Conservation (phyloP, 2,329 filamentous ascomycete genomes). For the Westerdykella aurantiaca region DNA sequence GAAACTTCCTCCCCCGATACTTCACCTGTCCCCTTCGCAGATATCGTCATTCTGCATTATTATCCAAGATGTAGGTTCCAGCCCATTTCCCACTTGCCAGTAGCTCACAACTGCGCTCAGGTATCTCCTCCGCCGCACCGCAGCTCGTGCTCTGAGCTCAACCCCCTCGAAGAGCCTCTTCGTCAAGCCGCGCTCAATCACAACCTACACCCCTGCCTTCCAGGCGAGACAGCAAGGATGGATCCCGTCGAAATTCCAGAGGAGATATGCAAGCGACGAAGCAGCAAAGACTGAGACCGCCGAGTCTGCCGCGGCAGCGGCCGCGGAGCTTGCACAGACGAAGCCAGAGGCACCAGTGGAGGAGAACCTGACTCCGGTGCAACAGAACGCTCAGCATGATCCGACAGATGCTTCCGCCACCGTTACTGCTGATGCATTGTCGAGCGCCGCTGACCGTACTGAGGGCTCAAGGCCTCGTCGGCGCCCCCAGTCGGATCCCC, state of each 20-base stretch:
- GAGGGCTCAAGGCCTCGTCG: neutral
- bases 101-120: constrained; percentile 31
- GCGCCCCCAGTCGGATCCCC: constrained; percentile 1
- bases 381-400: constrained; percentile 20
- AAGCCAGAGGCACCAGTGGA: constrained; percentile 31
- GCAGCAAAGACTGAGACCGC: constrained; percentile 35
- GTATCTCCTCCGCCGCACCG: constrained; percentile 54
- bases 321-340: constrained; percentile 32
- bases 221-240: constrained; percentile 36
- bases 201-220: constrained; percentile 27
- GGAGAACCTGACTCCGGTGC: constrained; percentile 26
- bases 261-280: constrained; percentile 47
- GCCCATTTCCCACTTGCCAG: neutral
- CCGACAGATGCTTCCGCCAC: constrained; percentile 19
- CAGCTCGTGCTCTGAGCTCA: constrained; percentile 49
- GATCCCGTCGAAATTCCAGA: constrained; percentile 38
- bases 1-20: neutral
- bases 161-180: constrained; percentile 42
- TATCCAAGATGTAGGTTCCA: neutral
- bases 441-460: constrained; percentile 6
- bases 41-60: neutral
- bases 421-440: constrained; percentile 16
- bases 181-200: constrained; percentile 37
- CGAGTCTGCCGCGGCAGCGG: constrained; percentile 18
- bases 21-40: constrained; percentile 1